Base-by-base conservation (phyloP, 306 rosid genomes). In the Morella rubra region DNA sequence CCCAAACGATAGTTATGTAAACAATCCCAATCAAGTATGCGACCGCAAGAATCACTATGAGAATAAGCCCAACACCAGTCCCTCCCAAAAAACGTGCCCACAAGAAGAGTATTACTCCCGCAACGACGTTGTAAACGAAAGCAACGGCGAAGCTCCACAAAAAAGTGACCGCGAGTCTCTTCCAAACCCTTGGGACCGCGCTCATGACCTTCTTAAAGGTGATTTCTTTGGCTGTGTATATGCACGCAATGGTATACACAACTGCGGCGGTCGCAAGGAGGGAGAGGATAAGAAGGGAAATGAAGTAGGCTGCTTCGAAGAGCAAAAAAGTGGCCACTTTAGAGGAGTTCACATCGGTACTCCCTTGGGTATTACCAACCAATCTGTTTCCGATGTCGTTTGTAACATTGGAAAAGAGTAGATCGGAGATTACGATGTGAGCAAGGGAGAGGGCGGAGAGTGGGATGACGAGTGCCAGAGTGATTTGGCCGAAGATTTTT, bases 1-100 rank as follows among this genome's bases (percentile, higher is more conserved):
- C 73, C 84, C 76, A 80, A 32, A 80, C 56, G 24, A 80, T 54
- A 72, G 54, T 58, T 19, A 80, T 46, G 18, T 80, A 80, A 3
- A 80, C 73, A 14, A 70, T 22, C 19, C 74, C 74, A n/a, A 49
- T 49, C n/a, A 24, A 49, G 58, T 70, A 70, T 47, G 24, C 2
- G 58, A 70, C 15, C 14, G 4, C 0, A 22, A 70, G 44, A 49
- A 70, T 8, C 14, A 13, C 8, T 2, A n/a, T 1, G 14, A 70
- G 47, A 16, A 13, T 12, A 24, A 5, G 0, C 11, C 22, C 55
- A 13, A 49, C 11, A 3, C 7, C 13, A 22, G 0, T 22, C 22
- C 3, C 3, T 32, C 5, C 10, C 7, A 49, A 6, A 24, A 70
- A 0, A 37, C 1, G 5, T 22, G 3, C 44, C 19, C 18, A 70